A percentile compares a stretch with the other conserved stretches of the same genome.
phyloP scores from a whole-genome alignment of 2,329 filamentous ascomycete species.

The Aspergillus oerlinghausenensis region DNA sequence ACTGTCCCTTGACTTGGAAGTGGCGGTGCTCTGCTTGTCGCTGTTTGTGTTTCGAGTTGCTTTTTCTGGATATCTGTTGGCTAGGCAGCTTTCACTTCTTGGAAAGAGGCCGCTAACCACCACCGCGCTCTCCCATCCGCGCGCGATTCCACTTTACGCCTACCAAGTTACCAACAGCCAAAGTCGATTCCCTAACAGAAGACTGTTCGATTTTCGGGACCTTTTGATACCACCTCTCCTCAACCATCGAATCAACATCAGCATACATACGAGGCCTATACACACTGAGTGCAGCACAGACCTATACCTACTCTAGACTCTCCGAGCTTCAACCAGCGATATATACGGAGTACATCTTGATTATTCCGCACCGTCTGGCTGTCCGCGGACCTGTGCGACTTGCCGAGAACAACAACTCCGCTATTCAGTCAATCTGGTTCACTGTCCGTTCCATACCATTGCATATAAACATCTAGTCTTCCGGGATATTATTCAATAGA shows the following conservation, averaged over 20 bases:
- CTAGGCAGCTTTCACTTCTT: slow-evolving; percentile 6
- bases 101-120: slow-evolving; percentile 10
- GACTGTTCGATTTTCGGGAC: not conserved
- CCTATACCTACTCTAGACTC: not conserved
- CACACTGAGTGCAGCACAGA: not conserved
- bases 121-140: slow-evolving; percentile 7
- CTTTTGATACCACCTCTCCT: not conserved
- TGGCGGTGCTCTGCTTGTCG: not conserved
- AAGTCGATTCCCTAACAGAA: slow-evolving; percentile 6
- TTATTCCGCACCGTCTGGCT: not conserved
- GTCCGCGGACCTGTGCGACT: not conserved
- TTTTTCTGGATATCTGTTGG: slow-evolving; percentile 1
- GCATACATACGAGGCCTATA: not conserved
- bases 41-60: not conserved
- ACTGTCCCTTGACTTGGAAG: not conserved
- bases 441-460: not conserved
- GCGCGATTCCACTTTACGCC: slow-evolving; percentile 12
- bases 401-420: not conserved
- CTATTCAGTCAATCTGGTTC: not conserved
- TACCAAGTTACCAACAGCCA: not conserved
- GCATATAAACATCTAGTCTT: not conserved
- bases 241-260: not conserved
- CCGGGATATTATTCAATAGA: not conserved
- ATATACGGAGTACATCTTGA: not conserved
- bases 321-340: not conserved